phyloP scores from a whole-genome alignment of 257 asterid species.

The Primulina eburnea region DNA sequence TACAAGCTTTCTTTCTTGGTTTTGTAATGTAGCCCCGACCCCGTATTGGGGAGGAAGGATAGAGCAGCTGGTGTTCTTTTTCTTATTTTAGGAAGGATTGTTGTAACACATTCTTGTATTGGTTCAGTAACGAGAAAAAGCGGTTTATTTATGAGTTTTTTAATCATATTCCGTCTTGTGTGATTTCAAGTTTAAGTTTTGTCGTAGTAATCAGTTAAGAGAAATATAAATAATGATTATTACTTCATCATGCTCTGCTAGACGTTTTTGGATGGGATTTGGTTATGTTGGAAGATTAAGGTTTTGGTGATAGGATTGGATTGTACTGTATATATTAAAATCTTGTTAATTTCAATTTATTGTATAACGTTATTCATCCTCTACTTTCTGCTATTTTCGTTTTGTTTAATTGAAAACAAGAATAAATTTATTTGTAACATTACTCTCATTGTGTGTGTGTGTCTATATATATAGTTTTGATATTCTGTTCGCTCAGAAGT shows the following conservation, averaged over 20 bases:
- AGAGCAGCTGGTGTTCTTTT: conserved; percentile 24
- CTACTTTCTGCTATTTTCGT: too few relatives aligned
- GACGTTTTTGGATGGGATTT: neutral
- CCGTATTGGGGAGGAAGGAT: conserved; percentile 12
- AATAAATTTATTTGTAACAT: too few relatives aligned
- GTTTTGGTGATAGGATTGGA: too few relatives aligned
- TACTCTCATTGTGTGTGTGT: too few relatives aligned
- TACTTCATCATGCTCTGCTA: neutral
- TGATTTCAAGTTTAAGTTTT: neutral
- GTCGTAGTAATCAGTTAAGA: neutral
- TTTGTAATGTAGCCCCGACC: conserved; percentile 31
- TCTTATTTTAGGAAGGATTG: conserved; percentile 22
- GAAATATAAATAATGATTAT: neutral
- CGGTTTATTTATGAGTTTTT: conserved; percentile 19
- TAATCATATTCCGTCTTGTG: neutral
- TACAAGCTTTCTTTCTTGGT: conserved; percentile 23
- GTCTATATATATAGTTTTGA: too few relatives aligned
- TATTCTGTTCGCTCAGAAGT: too few relatives aligned
- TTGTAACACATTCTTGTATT: conserved; percentile 29
- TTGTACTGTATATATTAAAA: too few relatives aligned
- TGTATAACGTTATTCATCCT: too few relatives aligned
- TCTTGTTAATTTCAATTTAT: too few relatives aligned
- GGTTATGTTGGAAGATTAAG: neutral
- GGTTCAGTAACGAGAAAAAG: conserved; percentile 27
- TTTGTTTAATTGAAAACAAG: too few relatives aligned